Evolutionary conservation across 2,329 filamentous ascomycete species (phyloP), one percentile per base, ranked within the genome.

Genomic region (Coccinonectria pachysandricola): DNA sequence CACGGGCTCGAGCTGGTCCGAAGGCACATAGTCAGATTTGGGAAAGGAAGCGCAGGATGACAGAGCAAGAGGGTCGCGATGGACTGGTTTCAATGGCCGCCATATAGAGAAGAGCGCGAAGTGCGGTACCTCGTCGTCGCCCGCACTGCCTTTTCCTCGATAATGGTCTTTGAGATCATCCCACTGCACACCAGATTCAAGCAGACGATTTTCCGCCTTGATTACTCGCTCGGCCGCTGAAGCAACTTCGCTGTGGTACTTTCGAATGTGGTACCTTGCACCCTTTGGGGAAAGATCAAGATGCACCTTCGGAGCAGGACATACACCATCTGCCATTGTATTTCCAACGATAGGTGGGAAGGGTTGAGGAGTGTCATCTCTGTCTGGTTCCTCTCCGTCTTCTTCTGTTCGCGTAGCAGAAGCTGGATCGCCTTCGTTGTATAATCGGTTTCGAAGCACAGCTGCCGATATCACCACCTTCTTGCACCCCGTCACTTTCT

Each of bases 61-160:
- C 15, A 31, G 12, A 17, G 25, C 25, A 21, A 21, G 19, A 16
- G 29, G 24, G 19, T 29, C 30, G 12, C 26, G 30, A 21, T 21
- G 17, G 16, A 32, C 30, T 13, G 12, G 21, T 13, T 32, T 32
- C 15, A 28, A 15, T 10, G 21, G 30, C 21, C 30, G 30, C 30
- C 30, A 28, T 15, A 32, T 28, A 12, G 26, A 25, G 21, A 32
- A 32, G 12, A 32, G 26, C 22, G 26, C 30, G 12, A 29, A 32
- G 16, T 21, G 30, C 12, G 30, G 26, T 17, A 25, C 17, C 7
- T 15, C 26, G 9, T 13, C 23, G 15, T 32, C 19, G n/a, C 18
- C 13, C 8, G 14, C 16, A 7, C 16, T 17, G n/a, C n/a, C n/a
- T n/a, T n/a, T 24, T 17, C 25, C 25, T 8, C 12, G 25, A 17